A percentile compares a stretch with the other conserved stretches of the same genome.
Conservation (phyloP, 257 asterid species). For the Echium plantagineum region DNA sequence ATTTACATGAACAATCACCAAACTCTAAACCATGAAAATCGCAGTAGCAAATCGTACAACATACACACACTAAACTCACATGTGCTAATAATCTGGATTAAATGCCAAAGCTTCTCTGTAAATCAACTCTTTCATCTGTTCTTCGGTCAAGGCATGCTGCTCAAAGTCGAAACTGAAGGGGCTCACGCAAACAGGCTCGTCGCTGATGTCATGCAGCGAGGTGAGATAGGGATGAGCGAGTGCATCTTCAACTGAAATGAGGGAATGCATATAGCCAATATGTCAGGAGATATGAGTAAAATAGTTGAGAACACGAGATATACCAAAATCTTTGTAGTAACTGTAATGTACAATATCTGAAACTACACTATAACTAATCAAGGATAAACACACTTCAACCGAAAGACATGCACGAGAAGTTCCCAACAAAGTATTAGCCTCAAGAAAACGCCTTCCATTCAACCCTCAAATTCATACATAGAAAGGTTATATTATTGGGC, state of each 20-base stretch:
- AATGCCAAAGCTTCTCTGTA: slow-evolving; percentile 83
- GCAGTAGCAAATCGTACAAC: slow-evolving; percentile 11
- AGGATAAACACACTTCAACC: too few relatives aligned
- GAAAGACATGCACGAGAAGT: too few relatives aligned
- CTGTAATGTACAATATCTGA: too few relatives aligned
- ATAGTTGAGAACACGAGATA: too few relatives aligned
- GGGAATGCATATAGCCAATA: not conserved
- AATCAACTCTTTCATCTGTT: slow-evolving; percentile 95
- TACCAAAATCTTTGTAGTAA: too few relatives aligned
- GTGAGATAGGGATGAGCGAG: slow-evolving; percentile 86
- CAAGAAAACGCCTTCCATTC: too few relatives aligned
- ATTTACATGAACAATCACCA: slow-evolving; percentile 13
- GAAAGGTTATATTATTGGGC: too few relatives aligned
- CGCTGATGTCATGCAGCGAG: slow-evolving; percentile 93
- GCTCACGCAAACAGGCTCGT: slow-evolving; percentile 69
- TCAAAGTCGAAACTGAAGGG: slow-evolving; percentile 94
- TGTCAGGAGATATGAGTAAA: not conserved
- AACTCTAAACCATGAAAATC: not conserved
- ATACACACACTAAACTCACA: slow-evolving; percentile 23
- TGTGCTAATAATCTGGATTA: slow-evolving; percentile 73
- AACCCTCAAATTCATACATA: too few relatives aligned
- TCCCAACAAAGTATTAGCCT: too few relatives aligned
- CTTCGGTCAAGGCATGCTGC: slow-evolving; percentile 83
- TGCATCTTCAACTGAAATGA: slow-evolving; percentile 75
- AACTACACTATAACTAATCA: too few relatives aligned